Conservation (phyloP, 768 basidiomycete genomes). For the Baorangia bicolor region DNA sequence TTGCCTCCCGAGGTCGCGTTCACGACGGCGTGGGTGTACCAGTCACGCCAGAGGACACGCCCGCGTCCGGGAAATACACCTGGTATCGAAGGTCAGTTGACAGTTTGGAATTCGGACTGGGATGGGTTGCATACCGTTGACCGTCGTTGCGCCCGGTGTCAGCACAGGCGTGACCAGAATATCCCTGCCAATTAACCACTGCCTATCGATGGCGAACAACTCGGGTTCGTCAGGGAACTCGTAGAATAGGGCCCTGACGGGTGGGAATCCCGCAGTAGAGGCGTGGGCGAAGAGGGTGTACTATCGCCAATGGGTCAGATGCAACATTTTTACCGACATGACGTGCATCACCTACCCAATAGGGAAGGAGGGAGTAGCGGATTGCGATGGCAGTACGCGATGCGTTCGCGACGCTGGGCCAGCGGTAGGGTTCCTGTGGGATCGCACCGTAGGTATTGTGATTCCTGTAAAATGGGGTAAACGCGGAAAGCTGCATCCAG, state of each 20-base stretch:
- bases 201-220: conserved; percentile 56
- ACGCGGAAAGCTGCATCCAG: conserved; percentile 83
- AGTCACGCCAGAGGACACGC: conserved; percentile 61
- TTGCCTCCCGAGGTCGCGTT: conserved; percentile 39
- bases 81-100: conserved; percentile 20
- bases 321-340: not conserved
- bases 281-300: conserved; percentile 71
- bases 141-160: conserved; percentile 60
- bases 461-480: conserved; percentile 77
- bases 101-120: not conserved
- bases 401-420: conserved; percentile 74
- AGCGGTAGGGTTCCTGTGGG: conserved; percentile 72
- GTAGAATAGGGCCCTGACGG: conserved; percentile 72
- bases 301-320: conserved; percentile 39
- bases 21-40: conserved; percentile 62
- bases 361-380: conserved; percentile 68
- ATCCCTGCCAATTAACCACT: conserved; percentile 69
- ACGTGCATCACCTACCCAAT: conserved; percentile 54
- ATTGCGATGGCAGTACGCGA: conserved; percentile 65
- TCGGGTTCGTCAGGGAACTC: conserved; percentile 73
- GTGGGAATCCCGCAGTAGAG: conserved; percentile 59
- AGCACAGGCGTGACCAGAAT: conserved; percentile 77
- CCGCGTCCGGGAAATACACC: conserved; percentile 65
- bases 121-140: conserved; percentile 49
- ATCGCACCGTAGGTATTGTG: conserved; percentile 67